These are phyloP conservation scores for Fusarium bactridioides DNA, from an alignment of 2,329 filamentous ascomycete genomes.

Conservation along the genomic window DNA sequence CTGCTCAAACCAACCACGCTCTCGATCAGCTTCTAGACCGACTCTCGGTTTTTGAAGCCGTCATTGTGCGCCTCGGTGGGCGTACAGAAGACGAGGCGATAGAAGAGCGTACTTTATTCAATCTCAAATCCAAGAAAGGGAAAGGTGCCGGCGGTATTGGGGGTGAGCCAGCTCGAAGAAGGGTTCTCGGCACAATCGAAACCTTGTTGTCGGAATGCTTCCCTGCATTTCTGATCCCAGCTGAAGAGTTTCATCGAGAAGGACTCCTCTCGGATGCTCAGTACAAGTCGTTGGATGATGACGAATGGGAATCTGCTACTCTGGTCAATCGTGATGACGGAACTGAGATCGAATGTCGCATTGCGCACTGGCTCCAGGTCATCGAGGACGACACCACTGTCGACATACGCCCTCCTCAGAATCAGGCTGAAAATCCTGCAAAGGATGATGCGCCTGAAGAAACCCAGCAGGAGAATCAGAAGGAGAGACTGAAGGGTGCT, in stretches of 20 bases:
- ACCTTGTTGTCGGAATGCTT: slow-evolving; percentile 41
- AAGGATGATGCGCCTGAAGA: not conserved
- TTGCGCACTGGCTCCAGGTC: slow-evolving; percentile 29
- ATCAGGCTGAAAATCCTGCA: slow-evolving; percentile 11
- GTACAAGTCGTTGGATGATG: slow-evolving; percentile 56
- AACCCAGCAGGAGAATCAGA: slow-evolving; percentile 29
- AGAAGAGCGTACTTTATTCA: slow-evolving; percentile 70
- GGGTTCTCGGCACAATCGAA: slow-evolving; percentile 8
- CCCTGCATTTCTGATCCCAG: slow-evolving; percentile 57
- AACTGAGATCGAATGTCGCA: not conserved
- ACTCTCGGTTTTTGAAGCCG: slow-evolving; percentile 59
- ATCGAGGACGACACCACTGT: slow-evolving; percentile 32
- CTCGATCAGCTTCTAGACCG: slow-evolving; percentile 80
- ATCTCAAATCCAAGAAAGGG: slow-evolving; percentile 55
- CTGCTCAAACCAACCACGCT: slow-evolving; percentile 91
- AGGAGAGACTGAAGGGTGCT: slow-evolving; percentile 64
- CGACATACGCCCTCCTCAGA: slow-evolving; percentile 32
- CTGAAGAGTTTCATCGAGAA: slow-evolving; percentile 60
- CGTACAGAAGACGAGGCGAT: slow-evolving; percentile 73
- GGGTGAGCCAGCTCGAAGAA: slow-evolving; percentile 22
- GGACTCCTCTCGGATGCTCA: slow-evolving; percentile 71
- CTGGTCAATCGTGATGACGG: not conserved
- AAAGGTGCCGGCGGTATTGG: not conserved
- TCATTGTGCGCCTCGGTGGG: slow-evolving; percentile 70
- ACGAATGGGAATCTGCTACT: slow-evolving; percentile 34